Base-by-base conservation (phyloP, 2,329 filamentous ascomycete genomes). In the Colletotrichum sojae region DNA sequence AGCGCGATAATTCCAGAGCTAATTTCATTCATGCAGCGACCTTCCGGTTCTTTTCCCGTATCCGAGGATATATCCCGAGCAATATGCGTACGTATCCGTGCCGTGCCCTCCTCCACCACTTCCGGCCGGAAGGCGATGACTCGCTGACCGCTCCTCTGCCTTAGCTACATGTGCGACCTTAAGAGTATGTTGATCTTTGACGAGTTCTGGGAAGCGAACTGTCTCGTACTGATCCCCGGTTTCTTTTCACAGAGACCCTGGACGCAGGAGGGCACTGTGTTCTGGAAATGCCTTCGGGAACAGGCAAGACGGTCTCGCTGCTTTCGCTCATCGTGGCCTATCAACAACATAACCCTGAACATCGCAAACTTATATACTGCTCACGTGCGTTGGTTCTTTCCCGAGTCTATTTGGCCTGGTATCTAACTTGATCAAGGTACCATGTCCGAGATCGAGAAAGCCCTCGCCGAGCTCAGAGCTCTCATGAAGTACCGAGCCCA, bases 361-460 rank as follows among this genome's bases (percentile, higher is more conserved):
- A 96, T 75, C 88, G 97, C 64, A 99, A 99, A 82, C 90, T 99
- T 59, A 98, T 99, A 64, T 99, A 99, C 82, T 99, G 96, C 85
- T 99, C 96, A 72, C 94, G 96, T 90, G 61, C 62, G 78, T n/a
- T 27, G 4, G 3, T 15, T n/a, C 36, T 12, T 16, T 5, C n/a
- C 39, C 45, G 25, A 48, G 18, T 6, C 2, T 25, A 16, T 54
- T 39, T 8, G 13, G 9, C 16, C 31, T 18, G 18, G 43, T 15
- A 15, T 15, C n/a, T 54, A 45, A 39, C n/a, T 36, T 45, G 9
- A 60, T 25, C 22, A 56, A 90, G 88, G 88, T 83, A 99, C 96
- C 65, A 99, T 99, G 95, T 99, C 96, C 45, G 96, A 99, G 83
- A 99, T 99, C 76, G 96, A 99, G 79, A 99, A 99, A 82, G 96